Conservation (phyloP, 2,329 filamentous ascomycete genomes). For the Penicillium sclerotigenum region DNA sequence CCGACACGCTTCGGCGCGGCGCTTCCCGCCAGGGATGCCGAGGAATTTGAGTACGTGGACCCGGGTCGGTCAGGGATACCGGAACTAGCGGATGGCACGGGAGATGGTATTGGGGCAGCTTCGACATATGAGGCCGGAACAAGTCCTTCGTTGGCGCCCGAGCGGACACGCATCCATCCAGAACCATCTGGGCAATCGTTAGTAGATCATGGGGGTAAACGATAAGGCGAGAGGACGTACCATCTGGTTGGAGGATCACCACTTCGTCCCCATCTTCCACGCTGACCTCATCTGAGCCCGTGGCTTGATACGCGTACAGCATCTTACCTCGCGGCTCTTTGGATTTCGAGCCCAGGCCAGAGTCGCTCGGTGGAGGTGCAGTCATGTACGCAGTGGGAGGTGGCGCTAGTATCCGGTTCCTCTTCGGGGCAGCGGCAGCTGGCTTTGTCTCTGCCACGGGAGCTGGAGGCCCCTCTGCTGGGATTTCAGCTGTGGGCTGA, state of each 20-base stretch:
- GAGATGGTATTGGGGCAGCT: slow-evolving; percentile 49
- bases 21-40: slow-evolving; percentile 61
- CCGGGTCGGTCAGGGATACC: slow-evolving; percentile 56
- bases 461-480: slow-evolving; percentile 43
- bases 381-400: slow-evolving; percentile 79
- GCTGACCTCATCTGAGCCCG: slow-evolving; percentile 74
- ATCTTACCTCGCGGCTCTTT: slow-evolving; percentile 73
- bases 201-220: neutral
- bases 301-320: slow-evolving; percentile 82
- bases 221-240: slow-evolving; percentile 54
- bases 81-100: slow-evolving; percentile 36
- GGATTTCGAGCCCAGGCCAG: slow-evolving; percentile 29
- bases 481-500: slow-evolving; percentile 51
- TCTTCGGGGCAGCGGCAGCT: slow-evolving; percentile 39
- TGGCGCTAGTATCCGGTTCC: slow-evolving; percentile 77
- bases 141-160: slow-evolving; percentile 70
- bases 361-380: slow-evolving; percentile 55
- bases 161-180: slow-evolving; percentile 84
- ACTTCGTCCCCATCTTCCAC: slow-evolving; percentile 78
- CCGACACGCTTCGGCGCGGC: slow-evolving; percentile 73
- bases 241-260: slow-evolving; percentile 77
- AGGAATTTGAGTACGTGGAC: slow-evolving; percentile 75
- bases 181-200: slow-evolving; percentile 64
- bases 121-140: slow-evolving; percentile 88
- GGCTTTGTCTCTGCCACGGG: slow-evolving; percentile 35